Evolutionary conservation across 192 early-diverging fungal genomes (phyloP), one percentile per base, ranked within the genome.

Genomic region (Gonapodya sp.): DNA sequence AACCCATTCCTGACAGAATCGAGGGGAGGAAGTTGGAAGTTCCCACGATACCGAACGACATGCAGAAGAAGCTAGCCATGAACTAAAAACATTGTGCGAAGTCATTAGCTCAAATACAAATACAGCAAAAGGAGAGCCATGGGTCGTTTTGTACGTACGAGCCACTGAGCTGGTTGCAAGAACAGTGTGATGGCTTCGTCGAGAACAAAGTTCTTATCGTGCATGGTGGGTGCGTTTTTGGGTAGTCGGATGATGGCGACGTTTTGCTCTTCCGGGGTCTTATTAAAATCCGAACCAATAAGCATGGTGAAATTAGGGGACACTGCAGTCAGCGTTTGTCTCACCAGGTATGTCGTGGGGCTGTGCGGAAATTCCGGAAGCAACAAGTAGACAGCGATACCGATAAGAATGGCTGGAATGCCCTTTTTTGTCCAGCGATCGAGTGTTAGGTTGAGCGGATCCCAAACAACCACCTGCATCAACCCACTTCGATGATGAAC

Each of bases 191-290:
- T 64, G 8, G 46, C 46, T 24, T 64, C 46, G 46, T 24, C 24
- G 8, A 64, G 46, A 24, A 64, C 46, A 24, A 64, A 64, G 8
- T 8, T 64, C 46, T 64, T 64, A 24, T 64, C 46, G 46, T 64
- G 46, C 46, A 64, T 64, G 46, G 46, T 16, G 46, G 46, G 46
- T 2, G 75, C 75, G 34, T 77, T 77, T 8, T 18, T 18, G 30
- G 75, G 75, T 33, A 77, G 31, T 16, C 75, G 75, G 75, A 16
- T 16, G 75, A 77, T 34, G 31, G 75, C 75, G 75, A 77, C 34
- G 75, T 77, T 33, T 77, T 77, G 18, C 75, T 77, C 75, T 24
- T 64, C 46, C 8, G 46, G 46, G 24, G 46, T 64, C 46, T n/a
- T n/a, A n/a, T n/a, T 64, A 64, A 64, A 64, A 64, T 8, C 8